Evolutionary conservation across 1,284 basidiomycete species (phyloP).

Genomic region (Mycosarcoma mackinlayi): DNA sequence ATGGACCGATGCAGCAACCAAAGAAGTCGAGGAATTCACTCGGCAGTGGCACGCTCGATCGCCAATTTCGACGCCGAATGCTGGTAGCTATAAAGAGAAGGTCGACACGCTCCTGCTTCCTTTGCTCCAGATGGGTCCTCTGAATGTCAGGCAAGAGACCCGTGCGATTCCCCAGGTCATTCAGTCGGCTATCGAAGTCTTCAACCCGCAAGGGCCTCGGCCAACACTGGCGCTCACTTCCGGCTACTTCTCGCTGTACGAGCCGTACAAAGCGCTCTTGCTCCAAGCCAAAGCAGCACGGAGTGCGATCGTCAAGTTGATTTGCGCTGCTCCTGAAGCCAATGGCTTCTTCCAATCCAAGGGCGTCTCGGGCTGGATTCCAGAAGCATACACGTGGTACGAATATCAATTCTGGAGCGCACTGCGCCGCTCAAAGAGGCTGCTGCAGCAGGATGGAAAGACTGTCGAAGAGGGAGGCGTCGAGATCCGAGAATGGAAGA

Average conservation of each 20-base stretch:
- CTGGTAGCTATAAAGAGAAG: not conserved
- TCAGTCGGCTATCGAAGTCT: conserved; percentile 7
- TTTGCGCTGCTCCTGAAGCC: conserved; percentile 83
- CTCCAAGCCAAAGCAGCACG: conserved; percentile 46
- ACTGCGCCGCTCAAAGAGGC: conserved; percentile 70
- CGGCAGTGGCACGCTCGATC: conserved; percentile 36
- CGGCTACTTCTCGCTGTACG: conserved; percentile 92
- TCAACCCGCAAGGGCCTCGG: not conserved
- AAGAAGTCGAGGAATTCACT: conserved; percentile 45
- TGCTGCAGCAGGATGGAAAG: conserved; percentile 59
- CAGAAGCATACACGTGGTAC: conserved; percentile 90
- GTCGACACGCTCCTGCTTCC: conserved; percentile 64
- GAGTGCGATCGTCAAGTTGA: conserved; percentile 70
- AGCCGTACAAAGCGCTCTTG: conserved; percentile 73
- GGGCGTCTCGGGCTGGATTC: conserved; percentile 90
- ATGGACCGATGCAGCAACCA: conserved; percentile 37
- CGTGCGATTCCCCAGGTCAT: conserved; percentile 54
- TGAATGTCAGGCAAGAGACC: conserved; percentile 69
- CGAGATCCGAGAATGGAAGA: conserved; percentile 85
- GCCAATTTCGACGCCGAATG: not conserved
- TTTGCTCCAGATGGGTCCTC: conserved; percentile 69
- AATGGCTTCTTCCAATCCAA: conserved; percentile 93
- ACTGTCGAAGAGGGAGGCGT: conserved; percentile 69
- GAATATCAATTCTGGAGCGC: conserved; percentile 83
- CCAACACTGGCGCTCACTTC: conserved; percentile 73